phyloP scores from a whole-genome alignment of 345 rosid genomes.

The Triadica sebifera region DNA sequence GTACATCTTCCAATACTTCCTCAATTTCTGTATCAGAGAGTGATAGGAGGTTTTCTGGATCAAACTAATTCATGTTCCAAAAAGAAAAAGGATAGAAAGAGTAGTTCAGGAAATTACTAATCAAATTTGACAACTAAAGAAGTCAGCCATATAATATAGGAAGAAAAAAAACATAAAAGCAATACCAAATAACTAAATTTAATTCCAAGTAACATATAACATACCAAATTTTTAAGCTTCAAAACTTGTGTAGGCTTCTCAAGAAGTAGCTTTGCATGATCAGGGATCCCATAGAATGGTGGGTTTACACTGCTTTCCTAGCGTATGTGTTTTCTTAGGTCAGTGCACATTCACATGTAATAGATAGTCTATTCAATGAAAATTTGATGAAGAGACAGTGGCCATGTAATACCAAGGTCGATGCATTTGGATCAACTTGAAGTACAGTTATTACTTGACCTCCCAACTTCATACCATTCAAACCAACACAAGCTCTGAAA shows the following conservation, averaged over 20 bases:
- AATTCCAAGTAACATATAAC: constrained; percentile 6
- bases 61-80: constrained; percentile 39
- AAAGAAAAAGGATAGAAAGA: background rate
- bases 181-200: background rate
- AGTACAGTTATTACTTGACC: constrained; percentile 80
- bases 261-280: constrained; percentile 75
- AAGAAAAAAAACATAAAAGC: background rate
- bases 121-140: background rate
- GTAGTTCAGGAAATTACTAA: constrained; percentile 14
- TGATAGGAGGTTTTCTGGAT: constrained; percentile 46
- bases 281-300: constrained; percentile 61
- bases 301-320: constrained; percentile 49
- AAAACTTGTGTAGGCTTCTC: constrained; percentile 68
- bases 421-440: constrained; percentile 53
- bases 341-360: constrained; percentile 16
- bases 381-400: constrained; percentile 9
- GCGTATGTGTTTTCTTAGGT: constrained; percentile 21
- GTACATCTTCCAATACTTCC: constrained; percentile 80
- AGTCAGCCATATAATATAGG: background rate
- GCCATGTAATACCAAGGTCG: constrained; percentile 44
- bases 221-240: constrained; percentile 86
- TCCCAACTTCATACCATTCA: constrained; percentile 90
- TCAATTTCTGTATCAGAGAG: constrained; percentile 59
- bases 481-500: constrained; percentile 77
- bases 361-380: background rate